Conservation (phyloP, 768 basidiomycete species). For the Hortiboletus flavorubellus region DNA sequence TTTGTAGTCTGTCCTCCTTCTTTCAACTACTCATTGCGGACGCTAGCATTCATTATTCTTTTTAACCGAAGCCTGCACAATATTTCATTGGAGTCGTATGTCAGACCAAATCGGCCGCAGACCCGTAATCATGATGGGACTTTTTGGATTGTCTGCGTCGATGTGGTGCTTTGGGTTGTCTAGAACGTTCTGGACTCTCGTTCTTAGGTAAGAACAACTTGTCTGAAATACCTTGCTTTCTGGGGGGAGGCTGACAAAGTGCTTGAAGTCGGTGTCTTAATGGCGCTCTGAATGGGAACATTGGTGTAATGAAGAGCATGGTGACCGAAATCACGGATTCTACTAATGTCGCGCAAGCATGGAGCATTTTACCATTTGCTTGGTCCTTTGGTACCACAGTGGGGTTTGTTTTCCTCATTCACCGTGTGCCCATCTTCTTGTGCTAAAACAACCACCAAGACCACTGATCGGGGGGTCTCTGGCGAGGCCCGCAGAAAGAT, state of each 20-base stretch:
- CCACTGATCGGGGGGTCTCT: constrained; percentile 67
- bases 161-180: constrained; percentile 50
- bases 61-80: constrained; percentile 45
- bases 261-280: constrained; percentile 39
- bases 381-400: constrained; percentile 42
- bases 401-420: constrained; percentile 34
- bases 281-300: constrained; percentile 55
- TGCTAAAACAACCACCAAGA: constrained; percentile 33
- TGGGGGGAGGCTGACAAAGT: not conserved
- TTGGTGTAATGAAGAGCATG: constrained; percentile 48
- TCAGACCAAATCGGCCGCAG: constrained; percentile 50
- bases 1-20: constrained; percentile 21
- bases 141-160: constrained; percentile 43
- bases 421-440: not conserved
- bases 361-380: constrained; percentile 54
- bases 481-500: constrained; percentile 62
- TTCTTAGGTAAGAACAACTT: constrained; percentile 33
- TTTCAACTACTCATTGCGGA: not conserved
- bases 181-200: constrained; percentile 41
- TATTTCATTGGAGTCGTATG: constrained; percentile 47
- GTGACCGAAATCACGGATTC: constrained; percentile 40
- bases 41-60: constrained; percentile 47
- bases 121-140: constrained; percentile 44
- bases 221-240: not conserved
- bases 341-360: constrained; percentile 38